A percentile compares a stretch with the other conserved stretches of the same genome.
phyloP scores from a whole-genome alignment of 441 rosid genomes.

The Flueggea neowawraea region DNA sequence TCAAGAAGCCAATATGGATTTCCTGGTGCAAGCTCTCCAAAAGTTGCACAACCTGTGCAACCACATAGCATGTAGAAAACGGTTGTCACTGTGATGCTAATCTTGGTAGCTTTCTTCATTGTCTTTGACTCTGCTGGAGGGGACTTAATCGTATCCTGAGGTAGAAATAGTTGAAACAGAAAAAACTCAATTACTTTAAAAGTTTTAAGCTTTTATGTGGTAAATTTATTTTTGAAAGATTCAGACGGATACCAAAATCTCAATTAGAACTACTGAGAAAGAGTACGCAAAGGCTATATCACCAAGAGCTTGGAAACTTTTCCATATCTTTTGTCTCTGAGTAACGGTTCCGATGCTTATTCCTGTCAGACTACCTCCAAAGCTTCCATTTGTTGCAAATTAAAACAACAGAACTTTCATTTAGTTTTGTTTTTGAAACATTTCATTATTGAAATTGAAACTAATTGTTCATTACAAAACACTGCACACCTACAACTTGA shows the following conservation, averaged over 20 bases:
- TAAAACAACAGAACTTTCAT: too few species aligned
- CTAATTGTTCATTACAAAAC: conserved; percentile 4
- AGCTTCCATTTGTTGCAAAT: too few species aligned
- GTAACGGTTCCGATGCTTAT: conserved; percentile 47
- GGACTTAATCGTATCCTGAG: conserved; percentile 60
- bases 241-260: conserved; percentile 42
- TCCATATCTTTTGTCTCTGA: conserved; percentile 64
- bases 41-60: conserved; percentile 69
- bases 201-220: background rate
- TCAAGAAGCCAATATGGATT: conserved; percentile 73
- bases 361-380: conserved; percentile 64
- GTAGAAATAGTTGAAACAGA: background rate
- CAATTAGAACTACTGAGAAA: conserved; percentile 64
- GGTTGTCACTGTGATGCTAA: conserved; percentile 51
- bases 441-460: too few species aligned
- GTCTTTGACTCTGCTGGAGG: conserved; percentile 65
- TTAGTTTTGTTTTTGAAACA: too few species aligned
- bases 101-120: conserved; percentile 51
- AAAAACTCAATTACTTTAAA: background rate
- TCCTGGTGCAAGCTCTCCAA: conserved; percentile 64
- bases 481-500: conserved; percentile 53
- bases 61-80: conserved; percentile 70
- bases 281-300: conserved; percentile 77
- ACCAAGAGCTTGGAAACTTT: conserved; percentile 72
- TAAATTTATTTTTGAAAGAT: background rate